Evolutionary conservation across 2,329 filamentous ascomycete species (phyloP), one percentile per base, ranked within the genome.

Genomic region (Drechslerella stenobrocha): DNA sequence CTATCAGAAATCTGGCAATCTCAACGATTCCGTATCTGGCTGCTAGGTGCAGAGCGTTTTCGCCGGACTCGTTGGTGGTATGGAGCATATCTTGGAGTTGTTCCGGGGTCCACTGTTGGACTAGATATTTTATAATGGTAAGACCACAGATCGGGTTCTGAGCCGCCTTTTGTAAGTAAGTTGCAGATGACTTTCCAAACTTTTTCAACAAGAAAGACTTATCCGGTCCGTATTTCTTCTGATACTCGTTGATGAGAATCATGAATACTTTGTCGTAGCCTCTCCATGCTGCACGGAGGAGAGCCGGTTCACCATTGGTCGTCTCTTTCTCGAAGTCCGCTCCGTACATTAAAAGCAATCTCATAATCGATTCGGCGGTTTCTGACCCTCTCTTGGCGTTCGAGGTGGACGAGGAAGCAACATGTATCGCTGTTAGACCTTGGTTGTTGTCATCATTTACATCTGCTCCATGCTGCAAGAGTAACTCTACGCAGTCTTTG

Each of bases 21-120:
- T 61, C 63, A 8, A 59, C 50, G 26, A 65, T 57, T 8, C 71
- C 71, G 13, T 44, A 45, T 2, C 40, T 42, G 22, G 67, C 66
- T 13, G 71, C 70, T 22, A 56, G 34, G 35, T 72, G 70, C 7
- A 72, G 30, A 7, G 71, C 69, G 13, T 42, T 71, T 42, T n/a
- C n/a, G n/a, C n/a, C n/a, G n/a, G 64, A 69, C 20, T 69, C 61
- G 9, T 28, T 52, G 3, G n/a, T 11, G 26, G 52, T 57, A 1
- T 23, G 24, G 7, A 66, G 26, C 60, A 66, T 58, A 22, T 40
- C 44, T 45, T 66, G 28, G 2, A 66, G 30, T 23, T 66, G 52
- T 24, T 66, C 60, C 5, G 46, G 48, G 2, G 52, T 66, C 52
- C 52, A 58, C 7, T 58, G 32, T 18, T 53, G 30, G 13, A 59